These are phyloP conservation scores for Xanthoparmelia taractica DNA, from an alignment of 495 filamentous ascomycete species.

Conservation along the genomic window DNA sequence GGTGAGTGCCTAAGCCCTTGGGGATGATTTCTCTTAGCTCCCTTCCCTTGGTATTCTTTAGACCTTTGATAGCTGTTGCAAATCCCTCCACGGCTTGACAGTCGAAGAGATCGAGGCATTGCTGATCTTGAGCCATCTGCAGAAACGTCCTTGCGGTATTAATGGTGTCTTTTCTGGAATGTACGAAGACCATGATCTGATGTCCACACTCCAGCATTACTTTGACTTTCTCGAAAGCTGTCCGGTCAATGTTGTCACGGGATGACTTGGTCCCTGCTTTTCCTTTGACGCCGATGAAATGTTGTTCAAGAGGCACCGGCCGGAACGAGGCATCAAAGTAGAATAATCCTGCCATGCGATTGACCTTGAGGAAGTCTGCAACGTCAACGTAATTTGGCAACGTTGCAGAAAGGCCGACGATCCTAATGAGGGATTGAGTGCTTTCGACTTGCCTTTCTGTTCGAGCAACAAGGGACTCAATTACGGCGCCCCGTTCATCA, in stretches of 20 bases:
- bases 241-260: slow-evolving; percentile 77
- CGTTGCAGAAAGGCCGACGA: slow-evolving; percentile 90
- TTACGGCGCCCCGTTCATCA: slow-evolving; percentile 89
- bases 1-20: slow-evolving; percentile 88
- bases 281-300: slow-evolving; percentile 93
- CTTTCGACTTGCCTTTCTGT: slow-evolving; percentile 96
- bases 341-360: slow-evolving; percentile 85
- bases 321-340: slow-evolving; percentile 96
- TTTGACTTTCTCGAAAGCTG: slow-evolving; percentile 88
- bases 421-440: slow-evolving; percentile 92
- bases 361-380: slow-evolving; percentile 92
- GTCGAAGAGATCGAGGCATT: slow-evolving; percentile 64
- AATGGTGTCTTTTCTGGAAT: slow-evolving; percentile 90
- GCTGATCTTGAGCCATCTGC: slow-evolving; percentile 76
- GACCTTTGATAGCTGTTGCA: slow-evolving; percentile 64
- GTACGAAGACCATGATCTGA: slow-evolving; percentile 98
- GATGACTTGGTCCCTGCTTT: slow-evolving; percentile 72
- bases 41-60: slow-evolving; percentile 71
- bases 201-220: slow-evolving; percentile 83
- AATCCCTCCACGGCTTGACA: slow-evolving; percentile 63
- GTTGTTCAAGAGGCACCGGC: slow-evolving; percentile 92
- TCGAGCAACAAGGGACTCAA: slow-evolving; percentile 89
- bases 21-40: slow-evolving; percentile 84
- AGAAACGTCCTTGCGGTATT: slow-evolving; percentile 76
- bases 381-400: slow-evolving; percentile 95